Evolutionary conservation across 495 filamentous ascomycete species (phyloP), one percentile per base, ranked within the genome.

Genomic region (Annulohypoxylon maeteangense): DNA sequence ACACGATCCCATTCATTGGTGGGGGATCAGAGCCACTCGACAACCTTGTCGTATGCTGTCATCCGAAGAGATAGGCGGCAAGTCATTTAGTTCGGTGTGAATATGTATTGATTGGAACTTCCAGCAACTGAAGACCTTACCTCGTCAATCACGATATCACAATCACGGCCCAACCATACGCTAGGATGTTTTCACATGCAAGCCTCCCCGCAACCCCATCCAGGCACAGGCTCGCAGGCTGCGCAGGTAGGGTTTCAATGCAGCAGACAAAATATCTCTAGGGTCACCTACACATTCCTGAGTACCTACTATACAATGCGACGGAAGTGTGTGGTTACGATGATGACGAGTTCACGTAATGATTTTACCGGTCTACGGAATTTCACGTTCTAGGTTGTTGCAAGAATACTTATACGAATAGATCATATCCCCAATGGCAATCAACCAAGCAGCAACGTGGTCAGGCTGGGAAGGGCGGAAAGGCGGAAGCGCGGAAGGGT

Each of bases 201-300:
- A 48, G 10, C 50, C 36, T 60, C 48, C 53, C 53, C 32, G 47
- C 32, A 42, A 56, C 25, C 60, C 34, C 50, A 34, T 54, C 61
- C 27, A 65, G 67, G 67, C 5, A 59, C 55, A 10, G 12, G 27
- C 45, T 42, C 18, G 31, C 22, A 40, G 8, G 3, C 10, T 22
- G 20, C 36, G 45, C 25, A 12, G 38, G 57, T 68, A 64, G 18
- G 67, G 67, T 69, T 64, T 20, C 67, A 64, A 63, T 59, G 59
- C 67, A 63, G 42, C 18, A 44, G 7, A 31, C 32, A 27, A 11
- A 45, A n/a, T 53, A 22, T 31, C 40, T 14, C 40, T n/a, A n/a
- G n/a, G n/a, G n/a, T n/a, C n/a, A n/a, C n/a, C n/a, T n/a, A n/a
- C n/a, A n/a, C n/a, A n/a, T n/a, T n/a, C n/a, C n/a, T 14, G 18